Evolutionary conservation across 192 early-diverging fungal genomes (phyloP).

Genomic region (Haplosporangium gracile): DNA sequence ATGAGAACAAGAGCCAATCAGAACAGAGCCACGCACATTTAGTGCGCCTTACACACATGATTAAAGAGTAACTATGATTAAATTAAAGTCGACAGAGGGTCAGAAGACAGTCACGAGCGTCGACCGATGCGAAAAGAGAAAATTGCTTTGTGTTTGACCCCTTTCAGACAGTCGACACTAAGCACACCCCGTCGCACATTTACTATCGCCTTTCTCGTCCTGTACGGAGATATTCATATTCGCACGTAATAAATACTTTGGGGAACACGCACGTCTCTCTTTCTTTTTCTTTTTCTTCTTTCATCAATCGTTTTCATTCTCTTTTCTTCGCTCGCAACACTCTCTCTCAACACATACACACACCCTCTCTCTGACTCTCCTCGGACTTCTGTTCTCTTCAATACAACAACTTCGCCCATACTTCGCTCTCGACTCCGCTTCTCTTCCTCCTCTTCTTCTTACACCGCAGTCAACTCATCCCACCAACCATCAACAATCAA

Average conservation of each 20-base stretch:
- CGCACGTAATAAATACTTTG: neutral
- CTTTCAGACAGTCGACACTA: neutral
- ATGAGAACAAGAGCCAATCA: conserved; percentile 3
- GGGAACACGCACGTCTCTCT: neutral
- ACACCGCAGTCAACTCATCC: neutral
- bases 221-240: neutral
- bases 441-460: neutral
- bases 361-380: neutral
- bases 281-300: neutral
- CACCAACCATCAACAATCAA: neutral
- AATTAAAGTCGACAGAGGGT: conserved; percentile 30
- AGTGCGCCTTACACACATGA: neutral
- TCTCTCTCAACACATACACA: neutral
- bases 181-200: neutral
- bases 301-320: neutral
- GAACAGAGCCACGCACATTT: neutral
- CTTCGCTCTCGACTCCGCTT: neutral
- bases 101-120: conserved; percentile 15
- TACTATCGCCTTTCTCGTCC: neutral
- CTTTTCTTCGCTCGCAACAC: neutral
- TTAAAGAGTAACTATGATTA: neutral
- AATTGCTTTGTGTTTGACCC: neutral
- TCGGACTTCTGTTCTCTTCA: neutral
- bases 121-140: neutral
- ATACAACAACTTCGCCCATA: neutral